phyloP scores from a whole-genome alignment of 345 rosid genomes.

The Clausena lansium region DNA sequence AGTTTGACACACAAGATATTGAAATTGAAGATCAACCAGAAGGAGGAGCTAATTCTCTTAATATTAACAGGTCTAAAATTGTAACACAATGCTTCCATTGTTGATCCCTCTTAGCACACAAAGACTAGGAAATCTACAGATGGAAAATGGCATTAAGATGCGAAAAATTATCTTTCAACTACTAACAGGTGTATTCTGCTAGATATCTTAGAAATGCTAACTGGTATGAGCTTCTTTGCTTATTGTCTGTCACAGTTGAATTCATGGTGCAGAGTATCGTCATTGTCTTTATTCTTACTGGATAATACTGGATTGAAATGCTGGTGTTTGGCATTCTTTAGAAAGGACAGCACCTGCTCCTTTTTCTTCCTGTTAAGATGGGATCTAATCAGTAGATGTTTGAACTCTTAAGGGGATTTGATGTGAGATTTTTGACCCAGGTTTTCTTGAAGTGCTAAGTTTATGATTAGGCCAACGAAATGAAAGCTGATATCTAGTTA shows the following conservation, averaged over 20 bases:
- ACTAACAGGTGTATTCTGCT: neutral
- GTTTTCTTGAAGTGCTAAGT: neutral
- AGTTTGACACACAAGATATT: constrained; percentile 35
- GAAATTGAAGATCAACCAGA: constrained; percentile 60
- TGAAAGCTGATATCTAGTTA: neutral
- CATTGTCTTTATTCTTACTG: neutral
- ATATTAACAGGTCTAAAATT: constrained; percentile 51
- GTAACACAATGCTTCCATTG: constrained; percentile 22
- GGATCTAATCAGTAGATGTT: neutral
- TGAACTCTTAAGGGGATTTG: neutral
- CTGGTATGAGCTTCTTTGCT: neutral
- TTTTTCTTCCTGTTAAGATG: neutral
- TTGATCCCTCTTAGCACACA: neutral
- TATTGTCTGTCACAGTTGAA: constrained; percentile 2
- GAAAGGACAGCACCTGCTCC: neutral
- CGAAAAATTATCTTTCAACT: neutral
- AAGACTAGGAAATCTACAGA: constrained; percentile 3
- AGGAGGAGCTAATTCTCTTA: constrained; percentile 68
- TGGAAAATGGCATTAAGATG: neutral
- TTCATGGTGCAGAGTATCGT: neutral
- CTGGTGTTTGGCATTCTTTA: constrained; percentile 8
- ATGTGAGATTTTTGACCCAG: neutral
- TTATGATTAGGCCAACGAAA: neutral
- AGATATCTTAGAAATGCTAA: neutral
- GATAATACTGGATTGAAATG: neutral